These are phyloP conservation scores for Blastobotrys muscicola DNA, from an alignment of 805 yeast genomes.

Conservation along the genomic window DNA sequence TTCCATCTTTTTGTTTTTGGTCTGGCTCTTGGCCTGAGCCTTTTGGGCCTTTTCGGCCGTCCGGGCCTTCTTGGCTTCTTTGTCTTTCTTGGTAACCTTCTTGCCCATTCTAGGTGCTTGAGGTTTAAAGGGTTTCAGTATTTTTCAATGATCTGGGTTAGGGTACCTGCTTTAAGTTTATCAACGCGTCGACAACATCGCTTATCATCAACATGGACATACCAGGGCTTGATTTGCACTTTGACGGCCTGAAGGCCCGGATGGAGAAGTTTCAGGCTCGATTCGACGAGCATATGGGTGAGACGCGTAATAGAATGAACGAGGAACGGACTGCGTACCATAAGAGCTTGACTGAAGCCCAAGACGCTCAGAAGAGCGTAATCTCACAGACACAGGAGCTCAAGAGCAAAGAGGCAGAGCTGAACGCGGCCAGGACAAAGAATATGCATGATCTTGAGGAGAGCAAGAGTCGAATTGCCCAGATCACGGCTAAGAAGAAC, in stretches of 20 bases:
- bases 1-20: constrained; percentile 63
- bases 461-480: constrained; percentile 19
- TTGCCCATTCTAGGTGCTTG: too few relatives aligned
- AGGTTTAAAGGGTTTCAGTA: too few relatives aligned
- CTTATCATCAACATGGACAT: constrained; percentile 3
- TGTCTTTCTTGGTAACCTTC: constrained; percentile 69
- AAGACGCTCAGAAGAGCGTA: constrained; percentile 23
- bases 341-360: constrained; percentile 10
- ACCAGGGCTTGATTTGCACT: constrained; percentile 22
- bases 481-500: constrained; percentile 17
- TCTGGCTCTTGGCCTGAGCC: constrained; percentile 60
- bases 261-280: constrained; percentile 33
- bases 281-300: constrained; percentile 30
- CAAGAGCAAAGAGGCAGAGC: constrained; percentile 13
- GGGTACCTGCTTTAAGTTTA: background rate
- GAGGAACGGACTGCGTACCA: constrained; percentile 15
- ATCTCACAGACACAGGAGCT: constrained; percentile 24
- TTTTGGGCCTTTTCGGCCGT: constrained; percentile 76
- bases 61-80: constrained; percentile 86
- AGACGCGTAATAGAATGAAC: constrained; percentile 24
- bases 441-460: constrained; percentile 20
- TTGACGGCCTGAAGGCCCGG: constrained; percentile 29
- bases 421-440: constrained; percentile 14
- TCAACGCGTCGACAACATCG: constrained; percentile 1
- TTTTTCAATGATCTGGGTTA: too few relatives aligned